Base-by-base conservation (phyloP, 2,329 filamentous ascomycete species). In the Trichocomaceae sp. region DNA sequence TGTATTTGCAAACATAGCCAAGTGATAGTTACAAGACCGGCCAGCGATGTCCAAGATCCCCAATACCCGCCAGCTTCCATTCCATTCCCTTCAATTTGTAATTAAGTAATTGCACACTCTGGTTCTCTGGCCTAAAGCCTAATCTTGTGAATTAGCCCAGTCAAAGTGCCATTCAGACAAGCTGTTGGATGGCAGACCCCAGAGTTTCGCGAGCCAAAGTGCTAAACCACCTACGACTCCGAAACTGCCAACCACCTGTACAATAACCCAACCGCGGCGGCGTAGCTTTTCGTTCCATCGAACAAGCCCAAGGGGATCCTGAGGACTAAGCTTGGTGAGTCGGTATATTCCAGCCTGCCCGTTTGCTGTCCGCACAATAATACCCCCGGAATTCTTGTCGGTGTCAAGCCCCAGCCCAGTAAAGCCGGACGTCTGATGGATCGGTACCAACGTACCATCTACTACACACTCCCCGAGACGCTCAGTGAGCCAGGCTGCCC, bases 251-350 rank as follows among this genome's bases (percentile, higher is more conserved):
- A 91, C 70, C 5, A 95, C 75, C 66, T 91, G 87, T 37, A 95
- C 73, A 0, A 87, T 79, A 47, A 86, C 69, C 75, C 84, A 84
- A 0, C 87, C 82, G 46, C 79, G 80, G 45, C 79, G 78, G 61
- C 80, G 83, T 39, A 95, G 64, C 35, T 83, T 80, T 19, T 86
- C 83, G 2, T 82, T 81, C 59, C 90, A 79, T 58, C 84, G 79
- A 50, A 95, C 77, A 35, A 96, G 69, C 0, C 90, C 90, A 0
- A 96, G 76, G 0, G 91, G 91, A 68, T 96, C 91, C 57, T 87
- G 80, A 33, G 83, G 78, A 61, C 78, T 77, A 47, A 79, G 61
- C 19, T 71, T 57, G 3, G 63, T 48, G 48, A 66, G 56, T 57
- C 67, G 64, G 62, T 74, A 67, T 63, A 69, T 55, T 64, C 68